Conservation (phyloP, 2,329 filamentous ascomycete genomes). For the Ascochyta lentis region DNA sequence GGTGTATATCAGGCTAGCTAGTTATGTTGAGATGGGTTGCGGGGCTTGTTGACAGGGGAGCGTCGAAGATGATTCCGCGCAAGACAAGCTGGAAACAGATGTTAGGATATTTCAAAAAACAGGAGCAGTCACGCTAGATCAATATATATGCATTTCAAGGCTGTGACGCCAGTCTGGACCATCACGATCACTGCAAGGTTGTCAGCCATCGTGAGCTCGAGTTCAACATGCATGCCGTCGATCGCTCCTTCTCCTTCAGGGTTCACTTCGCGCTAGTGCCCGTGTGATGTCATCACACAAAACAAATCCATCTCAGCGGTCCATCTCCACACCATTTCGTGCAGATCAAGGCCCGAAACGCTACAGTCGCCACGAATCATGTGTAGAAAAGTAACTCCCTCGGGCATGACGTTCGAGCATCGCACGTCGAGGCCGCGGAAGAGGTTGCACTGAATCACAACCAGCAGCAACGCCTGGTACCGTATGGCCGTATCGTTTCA, state of each 20-base stretch:
- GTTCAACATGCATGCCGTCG: constrained; percentile 7
- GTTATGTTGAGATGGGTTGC: constrained; percentile 14
- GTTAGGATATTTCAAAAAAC: background rate
- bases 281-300: constrained; percentile 11
- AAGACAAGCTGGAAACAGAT: background rate
- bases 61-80: constrained; percentile 1
- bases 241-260: constrained; percentile 8
- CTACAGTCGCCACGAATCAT: constrained; percentile 7
- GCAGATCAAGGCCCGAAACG: constrained; percentile 10
- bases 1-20: constrained; percentile 8
- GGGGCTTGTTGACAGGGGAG: constrained; percentile 15
- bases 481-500: background rate
- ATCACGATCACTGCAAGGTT: constrained; percentile 12
- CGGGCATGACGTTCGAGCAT: background rate
- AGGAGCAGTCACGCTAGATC: background rate
- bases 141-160: constrained; percentile 10
- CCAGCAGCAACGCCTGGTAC: background rate
- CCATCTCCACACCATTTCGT: constrained; percentile 11
- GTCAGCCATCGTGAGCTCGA: constrained; percentile 8
- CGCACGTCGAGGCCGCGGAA: background rate
- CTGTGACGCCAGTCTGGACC: constrained; percentile 16
- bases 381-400: background rate
- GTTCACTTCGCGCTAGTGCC: constrained; percentile 10
- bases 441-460: background rate
- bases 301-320: background rate